These are phyloP conservation scores for Paraleonurus japonicus DNA, from an alignment of 257 asterid species.

Conservation along the genomic window DNA sequence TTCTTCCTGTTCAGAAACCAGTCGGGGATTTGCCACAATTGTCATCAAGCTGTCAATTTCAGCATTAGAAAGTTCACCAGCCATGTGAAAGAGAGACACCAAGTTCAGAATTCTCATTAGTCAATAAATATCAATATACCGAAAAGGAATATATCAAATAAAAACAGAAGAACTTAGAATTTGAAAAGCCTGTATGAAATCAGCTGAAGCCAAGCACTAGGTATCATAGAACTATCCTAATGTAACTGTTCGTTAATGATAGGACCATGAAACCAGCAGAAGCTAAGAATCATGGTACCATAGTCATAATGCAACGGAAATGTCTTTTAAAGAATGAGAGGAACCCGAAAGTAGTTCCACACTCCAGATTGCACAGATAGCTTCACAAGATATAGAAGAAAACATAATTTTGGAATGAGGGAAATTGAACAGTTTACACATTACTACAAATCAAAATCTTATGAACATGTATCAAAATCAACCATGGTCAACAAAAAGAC, in stretches of 20 bases:
- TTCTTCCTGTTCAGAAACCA: conserved; percentile 66
- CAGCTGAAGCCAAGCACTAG: neutral
- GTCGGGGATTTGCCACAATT: conserved; percentile 52
- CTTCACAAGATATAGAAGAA: too few species aligned
- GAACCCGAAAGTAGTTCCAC: neutral
- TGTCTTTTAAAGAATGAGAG: neutral
- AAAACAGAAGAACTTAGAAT: neutral
- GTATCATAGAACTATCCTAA: too few species aligned
- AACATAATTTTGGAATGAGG: neutral
- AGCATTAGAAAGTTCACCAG: conserved; percentile 58
- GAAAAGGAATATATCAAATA: neutral
- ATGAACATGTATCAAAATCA: neutral
- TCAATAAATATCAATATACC: neutral
- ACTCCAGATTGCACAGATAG: neutral
- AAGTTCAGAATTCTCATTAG: neutral
- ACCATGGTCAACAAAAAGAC: neutral
- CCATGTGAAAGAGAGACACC: conserved; percentile 27
- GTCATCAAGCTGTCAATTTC: conserved; percentile 58
- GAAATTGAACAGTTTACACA: neutral
- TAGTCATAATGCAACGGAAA: neutral
- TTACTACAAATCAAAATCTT: neutral
- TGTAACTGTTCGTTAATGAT: too few species aligned
- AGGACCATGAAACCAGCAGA: neutral
- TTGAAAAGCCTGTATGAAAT: neutral
- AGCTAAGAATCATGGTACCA: neutral